Evolutionary conservation across 106 monocot species (phyloP), one percentile per base, ranked within the genome.

Genomic region (Dendrobium nobile): DNA sequence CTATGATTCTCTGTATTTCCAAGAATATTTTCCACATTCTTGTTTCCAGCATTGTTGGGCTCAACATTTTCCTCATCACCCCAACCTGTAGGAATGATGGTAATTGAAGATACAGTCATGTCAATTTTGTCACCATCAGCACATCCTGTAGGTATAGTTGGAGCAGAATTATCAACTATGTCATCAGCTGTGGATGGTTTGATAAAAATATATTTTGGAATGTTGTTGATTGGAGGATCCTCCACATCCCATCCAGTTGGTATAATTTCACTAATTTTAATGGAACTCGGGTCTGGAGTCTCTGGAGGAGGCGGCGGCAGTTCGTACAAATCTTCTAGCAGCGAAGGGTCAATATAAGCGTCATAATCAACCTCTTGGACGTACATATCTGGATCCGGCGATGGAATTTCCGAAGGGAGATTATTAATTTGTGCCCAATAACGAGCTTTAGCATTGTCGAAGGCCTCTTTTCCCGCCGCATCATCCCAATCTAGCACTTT

Each of bases 401-500:
- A 56, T 37, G 83, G 77, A 20, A 85, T 81, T 40, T 79, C 65
- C 24, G 61, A 85, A 56, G 81, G 79, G 44, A 79, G 68, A 22
- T 78, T 77, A 61, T 87, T 85, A 22, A 85, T 79, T 5, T 82
- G 18, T 24, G 91, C 89, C 67, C 80, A 85, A 73, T 82, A 92
- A 15, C 91, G 82, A 43, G 89, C 72, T 45, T 89, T 87, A 54
- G 84, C 85, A 72, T 79, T 81, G 9, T 82, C 73, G 70, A 92
- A 89, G 48, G 89, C 87, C 73, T 87, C 91, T 78, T 77, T 44
- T 47, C 68, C 89, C 20, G 73, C 91, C n/a, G 85, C 85, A 54
- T 92, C 91, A 41, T 92, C 81, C 91, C 91, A 92, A 22, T 89
- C 41, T 24, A 81, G 68, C 28, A 92, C 75, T 28, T 79, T 89